phyloP scores from a whole-genome alignment of 441 rosid species.

The Arabidopsis lyrata region DNA sequence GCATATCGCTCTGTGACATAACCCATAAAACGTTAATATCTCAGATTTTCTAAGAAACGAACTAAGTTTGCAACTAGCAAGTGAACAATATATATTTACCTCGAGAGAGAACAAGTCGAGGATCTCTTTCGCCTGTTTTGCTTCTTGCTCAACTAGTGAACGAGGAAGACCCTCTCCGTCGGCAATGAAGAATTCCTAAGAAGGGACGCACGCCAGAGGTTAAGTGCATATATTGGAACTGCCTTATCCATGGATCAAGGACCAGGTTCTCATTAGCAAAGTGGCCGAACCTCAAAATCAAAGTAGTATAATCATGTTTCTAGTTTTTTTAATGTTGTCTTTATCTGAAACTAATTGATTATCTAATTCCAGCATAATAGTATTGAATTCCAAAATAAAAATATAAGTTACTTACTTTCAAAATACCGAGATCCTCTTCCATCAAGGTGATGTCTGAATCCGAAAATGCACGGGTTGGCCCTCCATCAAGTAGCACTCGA shows the following conservation, averaged over 20 bases:
- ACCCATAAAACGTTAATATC: background rate
- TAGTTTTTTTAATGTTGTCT: background rate
- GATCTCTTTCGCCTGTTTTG: slow-evolving; percentile 75
- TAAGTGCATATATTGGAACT: slow-evolving; percentile 17
- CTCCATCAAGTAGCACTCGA: slow-evolving; percentile 96
- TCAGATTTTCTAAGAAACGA: background rate
- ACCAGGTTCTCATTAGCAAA: background rate
- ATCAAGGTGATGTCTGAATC: slow-evolving; percentile 77
- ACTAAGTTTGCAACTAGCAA: background rate
- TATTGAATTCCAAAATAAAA: background rate
- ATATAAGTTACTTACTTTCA: slow-evolving; percentile 60
- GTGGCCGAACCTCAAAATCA: background rate
- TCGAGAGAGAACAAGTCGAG: slow-evolving; percentile 78
- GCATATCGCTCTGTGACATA: slow-evolving; percentile 68
- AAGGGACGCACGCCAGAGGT: slow-evolving; percentile 29
- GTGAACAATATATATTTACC: slow-evolving; percentile 52
- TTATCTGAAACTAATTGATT: background rate
- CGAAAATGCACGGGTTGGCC: slow-evolving; percentile 92
- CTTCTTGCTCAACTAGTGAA: slow-evolving; percentile 84
- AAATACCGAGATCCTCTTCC: slow-evolving; percentile 82
- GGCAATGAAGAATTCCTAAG: slow-evolving; percentile 92
- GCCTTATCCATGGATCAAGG: background rate
- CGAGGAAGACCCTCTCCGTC: slow-evolving; percentile 98
- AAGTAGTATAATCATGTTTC: background rate
- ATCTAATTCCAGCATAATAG: slow-evolving; percentile 14